Conservation (phyloP, 768 basidiomycete genomes). For the Auricularia sp. region DNA sequence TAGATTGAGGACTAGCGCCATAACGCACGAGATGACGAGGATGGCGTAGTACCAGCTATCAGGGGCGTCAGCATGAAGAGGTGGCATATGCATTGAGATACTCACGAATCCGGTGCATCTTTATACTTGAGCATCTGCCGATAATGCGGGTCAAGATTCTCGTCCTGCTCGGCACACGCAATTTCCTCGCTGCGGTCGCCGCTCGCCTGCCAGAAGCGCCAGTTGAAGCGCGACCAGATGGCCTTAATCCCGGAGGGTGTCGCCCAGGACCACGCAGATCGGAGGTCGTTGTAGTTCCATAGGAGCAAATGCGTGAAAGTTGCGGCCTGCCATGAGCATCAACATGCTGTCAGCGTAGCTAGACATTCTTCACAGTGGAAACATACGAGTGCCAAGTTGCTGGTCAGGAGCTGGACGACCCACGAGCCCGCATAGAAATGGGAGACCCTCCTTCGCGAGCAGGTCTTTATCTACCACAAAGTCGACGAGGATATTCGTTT, state of each 20-base stretch:
- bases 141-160: slow-evolving; percentile 44
- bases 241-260: slow-evolving; percentile 24
- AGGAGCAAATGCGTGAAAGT: slow-evolving; percentile 39
- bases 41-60: slow-evolving; percentile 42
- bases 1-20: slow-evolving; percentile 49
- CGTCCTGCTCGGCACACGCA: slow-evolving; percentile 17
- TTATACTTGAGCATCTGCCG: slow-evolving; percentile 39
- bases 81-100: slow-evolving; percentile 11
- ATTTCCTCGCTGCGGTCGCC: slow-evolving; percentile 15
- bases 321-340: slow-evolving; percentile 20
- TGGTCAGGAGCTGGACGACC: slow-evolving; percentile 33
- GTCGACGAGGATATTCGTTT: slow-evolving; percentile 41
- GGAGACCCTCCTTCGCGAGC: slow-evolving; percentile 34
- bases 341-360: background rate
- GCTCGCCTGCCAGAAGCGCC: slow-evolving; percentile 31
- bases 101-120: background rate
- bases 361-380: background rate
- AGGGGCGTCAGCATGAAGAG: slow-evolving; percentile 11
- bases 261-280: slow-evolving; percentile 38
- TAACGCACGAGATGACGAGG: slow-evolving; percentile 35
- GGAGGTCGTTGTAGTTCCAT: slow-evolving; percentile 45
- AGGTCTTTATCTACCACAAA: slow-evolving; percentile 41
- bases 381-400: slow-evolving; percentile 32
- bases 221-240: slow-evolving; percentile 29
- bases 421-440: slow-evolving; percentile 39